Base-by-base conservation (phyloP, 306 rosid species). In the Sicyos edulis region DNA sequence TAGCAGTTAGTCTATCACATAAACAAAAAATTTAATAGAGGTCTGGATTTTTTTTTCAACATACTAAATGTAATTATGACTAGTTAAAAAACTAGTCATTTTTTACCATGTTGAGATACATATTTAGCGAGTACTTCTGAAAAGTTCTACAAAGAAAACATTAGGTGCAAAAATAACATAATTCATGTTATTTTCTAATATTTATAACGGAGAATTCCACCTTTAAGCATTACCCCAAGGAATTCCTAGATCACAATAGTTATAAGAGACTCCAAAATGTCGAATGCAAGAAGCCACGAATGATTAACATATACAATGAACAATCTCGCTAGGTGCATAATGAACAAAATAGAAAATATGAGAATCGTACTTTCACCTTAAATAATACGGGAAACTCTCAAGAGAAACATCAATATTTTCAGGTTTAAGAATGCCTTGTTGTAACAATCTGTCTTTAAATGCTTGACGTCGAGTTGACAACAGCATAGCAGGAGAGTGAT, bases 331-430 rank as follows among this genome's bases (percentile, higher is more conserved):
- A 64, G 70, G 70, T 17, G 44, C 45, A 44, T 11, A 10, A 4
- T 4, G 24, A 12, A 45, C 22, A 54, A 56, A 22, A 6, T 40
- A 45, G 17, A 26, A 37, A 55, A 74, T 61, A 21, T 53, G 76
- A 73, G 54, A 70, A 15, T 32, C 54, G 32, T 22, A 73, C 77
- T 65, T 64, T 73, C 59, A 95, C 99, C 99, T 95, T 76, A 95
- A 85, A 83, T 82, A 95, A 78, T 95, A 95, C 34, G 99, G 99
- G 73, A 95, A 95, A 78, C 72, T 79, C 83, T 91, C 97, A 73
- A 95, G 89, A 40, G 92, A 85, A 74, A 86, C 92, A 64, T 83
- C 89, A 74, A 86, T 89, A 59, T 82, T 79, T 45, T 82, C 89
- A 71, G 88, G 82, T 80, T 71, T 65, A 53, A 95, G 81, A 84